Evolutionary conservation across 2,329 filamentous ascomycete species (phyloP).

Genomic region (Colletotrichum phormii): DNA sequence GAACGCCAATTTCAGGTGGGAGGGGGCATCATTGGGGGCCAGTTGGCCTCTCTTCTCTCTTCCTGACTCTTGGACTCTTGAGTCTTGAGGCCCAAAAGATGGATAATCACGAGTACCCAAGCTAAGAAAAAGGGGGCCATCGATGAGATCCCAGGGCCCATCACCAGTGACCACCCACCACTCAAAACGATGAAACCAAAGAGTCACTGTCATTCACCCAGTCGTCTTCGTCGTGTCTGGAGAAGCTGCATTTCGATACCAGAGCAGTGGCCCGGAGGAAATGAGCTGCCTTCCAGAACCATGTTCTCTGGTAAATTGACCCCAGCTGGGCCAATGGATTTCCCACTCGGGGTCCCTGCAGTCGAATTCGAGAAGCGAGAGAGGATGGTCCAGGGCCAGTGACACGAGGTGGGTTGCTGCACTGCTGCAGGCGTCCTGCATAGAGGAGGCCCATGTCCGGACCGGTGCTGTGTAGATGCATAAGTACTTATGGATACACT

Average conservation of each 20-base stretch:
- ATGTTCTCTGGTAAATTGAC: constrained; percentile 6
- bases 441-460: background rate
- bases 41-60: background rate
- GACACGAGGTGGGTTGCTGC: background rate
- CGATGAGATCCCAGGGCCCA: constrained; percentile 15
- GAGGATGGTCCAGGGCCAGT: background rate
- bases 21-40: background rate
- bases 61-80: background rate
- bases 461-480: background rate
- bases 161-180: constrained; percentile 18
- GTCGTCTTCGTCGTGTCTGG: background rate
- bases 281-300: constrained; percentile 31
- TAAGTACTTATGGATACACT: background rate
- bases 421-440: background rate
- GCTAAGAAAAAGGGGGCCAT: constrained; percentile 1
- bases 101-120: background rate
- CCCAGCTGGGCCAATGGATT: constrained; percentile 23
- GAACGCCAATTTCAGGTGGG: background rate
- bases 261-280: background rate
- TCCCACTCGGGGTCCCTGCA: constrained; percentile 14
- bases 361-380: constrained; percentile 32
- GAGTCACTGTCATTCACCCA: background rate
- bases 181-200: constrained; percentile 7
- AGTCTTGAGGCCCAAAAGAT: background rate
- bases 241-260: background rate